phyloP scores from a whole-genome alignment of 2,329 filamentous ascomycete genomes.

The Talaromyces sp. region DNA sequence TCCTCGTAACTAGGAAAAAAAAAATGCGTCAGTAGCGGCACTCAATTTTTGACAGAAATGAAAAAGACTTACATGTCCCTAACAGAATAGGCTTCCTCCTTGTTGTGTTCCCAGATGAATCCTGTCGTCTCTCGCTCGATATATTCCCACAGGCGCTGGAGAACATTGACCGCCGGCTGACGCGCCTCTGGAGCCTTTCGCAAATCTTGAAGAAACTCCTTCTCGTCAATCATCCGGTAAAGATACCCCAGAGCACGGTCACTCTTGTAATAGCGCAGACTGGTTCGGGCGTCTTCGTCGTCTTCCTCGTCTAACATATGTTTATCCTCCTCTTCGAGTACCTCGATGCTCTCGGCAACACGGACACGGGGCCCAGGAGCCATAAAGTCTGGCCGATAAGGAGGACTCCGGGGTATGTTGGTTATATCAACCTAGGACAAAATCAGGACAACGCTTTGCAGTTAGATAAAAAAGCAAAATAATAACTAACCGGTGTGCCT shows the following conservation, averaged over 20 bases:
- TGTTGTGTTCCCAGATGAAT: conserved; percentile 19
- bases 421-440: conserved; percentile 12
- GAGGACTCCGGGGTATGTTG: conserved; percentile 10
- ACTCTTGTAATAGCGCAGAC: conserved; percentile 59
- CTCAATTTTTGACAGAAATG: conserved; percentile 4
- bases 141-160: conserved; percentile 3
- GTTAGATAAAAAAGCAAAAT: background rate
- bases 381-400: conserved; percentile 14
- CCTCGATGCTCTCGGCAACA: conserved; percentile 12
- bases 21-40: background rate
- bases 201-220: conserved; percentile 43
- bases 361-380: conserved; percentile 19
- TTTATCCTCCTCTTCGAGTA: conserved; percentile 10
- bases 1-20: conserved; percentile 45
- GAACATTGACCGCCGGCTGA: background rate
- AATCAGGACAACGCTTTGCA: background rate
- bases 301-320: conserved; percentile 16
- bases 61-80: conserved; percentile 18
- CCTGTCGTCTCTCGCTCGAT: conserved; percentile 18
- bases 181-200: background rate
- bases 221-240: conserved; percentile 68
- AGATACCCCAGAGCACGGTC: conserved; percentile 64
- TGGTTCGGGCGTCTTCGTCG: conserved; percentile 20
- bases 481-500: conserved; percentile 50
- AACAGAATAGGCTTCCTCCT: conserved; percentile 11